Base-by-base conservation (phyloP, 768 basidiomycete genomes). In the Guyanaporus albipodus region DNA sequence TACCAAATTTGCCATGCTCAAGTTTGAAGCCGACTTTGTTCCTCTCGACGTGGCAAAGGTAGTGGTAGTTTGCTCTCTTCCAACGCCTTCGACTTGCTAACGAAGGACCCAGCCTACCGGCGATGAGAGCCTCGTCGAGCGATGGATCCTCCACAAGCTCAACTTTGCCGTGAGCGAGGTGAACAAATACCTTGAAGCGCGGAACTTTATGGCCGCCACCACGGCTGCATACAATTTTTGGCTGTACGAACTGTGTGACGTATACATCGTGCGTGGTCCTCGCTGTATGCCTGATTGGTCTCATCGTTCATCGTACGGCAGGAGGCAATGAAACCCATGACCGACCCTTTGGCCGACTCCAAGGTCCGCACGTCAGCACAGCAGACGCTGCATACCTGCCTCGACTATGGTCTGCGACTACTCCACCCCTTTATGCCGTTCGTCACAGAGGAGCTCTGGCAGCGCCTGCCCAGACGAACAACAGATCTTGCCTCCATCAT, bases 261-360 rank as follows among this genome's bases (percentile, higher is more conserved):
- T 99, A 21, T 99, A 94, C 70, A 97, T 99, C 54, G 91, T 93
- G 49, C 52, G 88, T 67, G 26, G 63, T 10, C 14, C 19, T 50
- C n/a, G 1, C 12, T 24, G 28, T 21, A 15, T 46, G 38, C 40
- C 3, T 11, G 4, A 41, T 27, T 1, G 18, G 26, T 26, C 32
- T 18, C 48, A 28, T 44, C 24, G 19, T 29, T 33, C 21, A 48
- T 41, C 14, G 21, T 49, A 36, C 56, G 34, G 39, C 64, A 95
- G 91, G 95, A 99, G 78, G 96, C 91, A 4, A 96, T 95, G 84
- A 99, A 99, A 67, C 91, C 93, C 8, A 90, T 97, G 82, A 91
- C 92, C 2, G 94, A 96, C 54, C 80, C 84, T 19, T 74, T 80
- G 4, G 80, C 83, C 1, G 74, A 85, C 7, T 59, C 72, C 2